phyloP scores from a whole-genome alignment of 2,329 filamentous ascomycete genomes.

The Penicillium sp. region DNA sequence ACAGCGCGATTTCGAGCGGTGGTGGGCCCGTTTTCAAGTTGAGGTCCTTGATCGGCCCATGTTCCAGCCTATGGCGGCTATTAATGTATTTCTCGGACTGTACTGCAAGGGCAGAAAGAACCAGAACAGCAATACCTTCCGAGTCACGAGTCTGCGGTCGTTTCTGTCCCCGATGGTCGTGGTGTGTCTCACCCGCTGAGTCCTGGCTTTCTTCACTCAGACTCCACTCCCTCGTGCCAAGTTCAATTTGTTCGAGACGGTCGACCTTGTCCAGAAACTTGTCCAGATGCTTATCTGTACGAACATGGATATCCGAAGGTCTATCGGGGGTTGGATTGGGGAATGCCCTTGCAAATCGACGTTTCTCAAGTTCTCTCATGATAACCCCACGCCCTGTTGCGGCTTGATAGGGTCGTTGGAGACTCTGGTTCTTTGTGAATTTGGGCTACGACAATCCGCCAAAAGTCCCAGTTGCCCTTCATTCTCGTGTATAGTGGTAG shows the following conservation, averaged over 20 bases:
- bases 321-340: not conserved
- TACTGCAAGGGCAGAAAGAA: not conserved
- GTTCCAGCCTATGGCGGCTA: constrained; percentile 6
- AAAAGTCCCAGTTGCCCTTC: not conserved
- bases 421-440: not conserved
- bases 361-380: not conserved
- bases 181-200: too few relatives aligned
- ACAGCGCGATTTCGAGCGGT: constrained; percentile 2
- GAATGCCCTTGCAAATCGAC: not conserved
- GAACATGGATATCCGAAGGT: not conserved
- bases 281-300: not conserved
- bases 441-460: not conserved
- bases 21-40: constrained; percentile 8
- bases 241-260: too few relatives aligned
- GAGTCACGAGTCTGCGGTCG: too few relatives aligned
- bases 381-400: not conserved
- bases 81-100: constrained; percentile 6
- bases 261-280: too few relatives aligned
- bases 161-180: too few relatives aligned
- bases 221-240: too few relatives aligned
- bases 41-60: constrained; percentile 8
- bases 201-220: too few relatives aligned
- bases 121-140: too few relatives aligned
- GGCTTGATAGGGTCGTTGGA: not conserved
- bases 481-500: not conserved